Conservation (phyloP, 768 basidiomycete genomes). For the Pleurotus platypus region DNA sequence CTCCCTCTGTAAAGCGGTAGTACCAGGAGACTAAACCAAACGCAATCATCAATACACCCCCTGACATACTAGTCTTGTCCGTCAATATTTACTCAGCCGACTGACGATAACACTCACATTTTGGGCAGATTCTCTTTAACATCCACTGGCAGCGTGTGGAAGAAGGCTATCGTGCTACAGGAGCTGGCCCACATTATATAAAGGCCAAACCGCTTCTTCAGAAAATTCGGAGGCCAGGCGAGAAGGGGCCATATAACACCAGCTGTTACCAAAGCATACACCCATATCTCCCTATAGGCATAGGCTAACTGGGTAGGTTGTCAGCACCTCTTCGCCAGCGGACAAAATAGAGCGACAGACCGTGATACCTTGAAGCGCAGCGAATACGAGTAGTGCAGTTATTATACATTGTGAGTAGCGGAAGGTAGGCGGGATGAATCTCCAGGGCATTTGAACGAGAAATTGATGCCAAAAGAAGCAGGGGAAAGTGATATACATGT, state of each 20-base stretch:
- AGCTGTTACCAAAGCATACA: conserved; percentile 52
- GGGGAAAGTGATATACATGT: conserved; percentile 72
- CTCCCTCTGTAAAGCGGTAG: background rate
- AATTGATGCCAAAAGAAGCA: conserved; percentile 74
- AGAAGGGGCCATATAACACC: conserved; percentile 63
- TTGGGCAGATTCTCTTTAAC: conserved; percentile 56
- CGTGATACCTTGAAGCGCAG: conserved; percentile 65
- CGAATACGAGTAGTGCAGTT: conserved; percentile 25
- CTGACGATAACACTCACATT: conserved; percentile 45
- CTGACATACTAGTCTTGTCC: conserved; percentile 31
- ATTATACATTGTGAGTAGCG: no score
- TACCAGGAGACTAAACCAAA: conserved; percentile 20
- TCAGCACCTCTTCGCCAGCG: background rate
- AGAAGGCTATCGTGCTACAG: conserved; percentile 57
- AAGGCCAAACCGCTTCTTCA: conserved; percentile 20
- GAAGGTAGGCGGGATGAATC: no score
- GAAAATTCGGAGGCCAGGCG: conserved; percentile 39
- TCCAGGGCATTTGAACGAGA: conserved; percentile 21
- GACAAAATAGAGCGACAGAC: conserved; percentile 18
- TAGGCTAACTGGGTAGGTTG: conserved; percentile 53
- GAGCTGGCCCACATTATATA: conserved; percentile 40
- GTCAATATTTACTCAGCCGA: background rate
- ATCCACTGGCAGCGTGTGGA: conserved; percentile 71
- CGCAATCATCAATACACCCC: conserved; percentile 42
- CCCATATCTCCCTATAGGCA: conserved; percentile 69